Evolutionary conservation across 2,329 filamentous ascomycete species (phyloP).

Genomic region (Nigrograna mackinnonii): DNA sequence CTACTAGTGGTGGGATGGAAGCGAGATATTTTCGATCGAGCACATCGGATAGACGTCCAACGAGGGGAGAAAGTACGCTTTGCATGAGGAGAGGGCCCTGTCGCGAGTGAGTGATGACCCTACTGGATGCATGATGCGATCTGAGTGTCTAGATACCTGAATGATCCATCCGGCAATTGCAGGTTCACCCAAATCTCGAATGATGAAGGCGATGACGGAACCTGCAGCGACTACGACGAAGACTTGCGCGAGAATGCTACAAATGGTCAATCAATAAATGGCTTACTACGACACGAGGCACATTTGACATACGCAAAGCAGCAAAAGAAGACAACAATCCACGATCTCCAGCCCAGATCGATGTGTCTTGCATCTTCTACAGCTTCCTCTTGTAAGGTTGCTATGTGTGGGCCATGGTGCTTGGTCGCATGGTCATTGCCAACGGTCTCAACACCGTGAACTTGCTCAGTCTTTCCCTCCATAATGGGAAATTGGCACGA

Average conservation of each 20-base stretch:
- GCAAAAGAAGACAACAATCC: slow-evolving; percentile 54
- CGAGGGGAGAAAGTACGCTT: slow-evolving; percentile 58
- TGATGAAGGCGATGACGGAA: slow-evolving; percentile 60
- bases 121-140: too few species aligned
- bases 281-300: background rate
- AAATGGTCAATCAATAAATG: slow-evolving; percentile 1
- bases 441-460: slow-evolving; percentile 16
- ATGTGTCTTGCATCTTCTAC: slow-evolving; percentile 43
- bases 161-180: slow-evolving; percentile 60
- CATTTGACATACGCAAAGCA: slow-evolving; percentile 50
- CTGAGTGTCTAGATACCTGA: slow-evolving; percentile 38
- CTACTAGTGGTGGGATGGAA: slow-evolving; percentile 55
- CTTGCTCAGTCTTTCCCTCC: slow-evolving; percentile 23
- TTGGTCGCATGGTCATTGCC: slow-evolving; percentile 7
- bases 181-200: slow-evolving; percentile 56
- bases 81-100: slow-evolving; percentile 63
- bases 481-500: slow-evolving; percentile 16
- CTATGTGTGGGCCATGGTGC: slow-evolving; percentile 17
- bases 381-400: slow-evolving; percentile 32
- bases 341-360: slow-evolving; percentile 59
- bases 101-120: too few species aligned
- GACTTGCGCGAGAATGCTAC: slow-evolving; percentile 55
- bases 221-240: slow-evolving; percentile 61
- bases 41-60: slow-evolving; percentile 61
- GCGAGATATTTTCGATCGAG: slow-evolving; percentile 60